Conservation (phyloP, 108 stramenopile species). For the Fragilaria crotonensis region DNA sequence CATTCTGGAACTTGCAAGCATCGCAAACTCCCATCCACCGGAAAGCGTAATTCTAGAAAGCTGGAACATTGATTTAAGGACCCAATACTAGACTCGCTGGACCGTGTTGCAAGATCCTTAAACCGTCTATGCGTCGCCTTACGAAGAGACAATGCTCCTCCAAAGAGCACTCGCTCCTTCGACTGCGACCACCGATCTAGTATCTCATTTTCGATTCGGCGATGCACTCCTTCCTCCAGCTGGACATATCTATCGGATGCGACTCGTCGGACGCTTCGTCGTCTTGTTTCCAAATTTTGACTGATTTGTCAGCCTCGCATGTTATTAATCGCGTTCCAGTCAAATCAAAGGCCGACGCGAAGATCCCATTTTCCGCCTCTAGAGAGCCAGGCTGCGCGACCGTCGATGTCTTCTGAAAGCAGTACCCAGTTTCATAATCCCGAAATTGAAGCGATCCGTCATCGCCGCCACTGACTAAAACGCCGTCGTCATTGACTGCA, state of each 20-base stretch:
- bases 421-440: constrained; percentile 96
- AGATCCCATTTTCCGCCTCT: constrained; percentile 96
- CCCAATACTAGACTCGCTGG: too few species aligned
- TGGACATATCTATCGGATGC: constrained; percentile 94
- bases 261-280: constrained; percentile 82
- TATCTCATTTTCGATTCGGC: constrained; percentile 74
- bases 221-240: constrained; percentile 90
- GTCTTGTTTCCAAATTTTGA: constrained; percentile 99
- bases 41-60: too few species aligned
- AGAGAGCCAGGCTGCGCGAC: constrained; percentile 96
- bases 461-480: constrained; percentile 93
- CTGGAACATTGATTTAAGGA: too few species aligned
- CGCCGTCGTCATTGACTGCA: constrained; percentile 95
- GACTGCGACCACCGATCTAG: too few species aligned
- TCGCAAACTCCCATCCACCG: too few species aligned
- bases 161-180: too few species aligned
- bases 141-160: too few species aligned
- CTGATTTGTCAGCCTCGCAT: constrained; percentile 98
- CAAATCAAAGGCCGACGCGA: constrained; percentile 88
- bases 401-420: constrained; percentile 84
- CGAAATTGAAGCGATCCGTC: constrained; percentile 95
- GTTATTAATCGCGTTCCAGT: constrained; percentile 96
- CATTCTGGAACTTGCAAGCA: too few species aligned
- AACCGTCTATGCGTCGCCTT: too few species aligned
- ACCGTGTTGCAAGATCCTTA: too few species aligned